phyloP scores from a whole-genome alignment of 306 rosid genomes.

The Acacia confusa region DNA sequence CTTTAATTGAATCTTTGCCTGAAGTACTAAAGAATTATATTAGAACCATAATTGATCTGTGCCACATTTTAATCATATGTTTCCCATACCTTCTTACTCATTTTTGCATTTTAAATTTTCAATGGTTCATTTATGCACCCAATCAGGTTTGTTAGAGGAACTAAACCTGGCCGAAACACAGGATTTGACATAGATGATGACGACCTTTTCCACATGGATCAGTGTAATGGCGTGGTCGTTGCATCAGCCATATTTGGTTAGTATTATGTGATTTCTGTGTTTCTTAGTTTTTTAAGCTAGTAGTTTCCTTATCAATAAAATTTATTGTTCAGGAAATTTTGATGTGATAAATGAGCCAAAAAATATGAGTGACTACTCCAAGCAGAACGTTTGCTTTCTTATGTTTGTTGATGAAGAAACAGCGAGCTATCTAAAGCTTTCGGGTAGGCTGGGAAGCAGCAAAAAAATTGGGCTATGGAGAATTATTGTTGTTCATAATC shows the following conservation, averaged over 20 bases:
- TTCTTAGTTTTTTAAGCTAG: conserved; percentile 16
- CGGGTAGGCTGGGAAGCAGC: conserved; percentile 58
- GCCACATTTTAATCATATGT: neutral
- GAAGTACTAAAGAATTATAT: conserved; percentile 6
- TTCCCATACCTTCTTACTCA: conserved; percentile 16
- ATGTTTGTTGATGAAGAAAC: conserved; percentile 87
- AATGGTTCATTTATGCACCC: conserved; percentile 36
- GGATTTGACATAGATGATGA: conserved; percentile 84
- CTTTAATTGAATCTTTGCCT: conserved; percentile 22
- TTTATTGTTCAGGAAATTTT: conserved; percentile 69
- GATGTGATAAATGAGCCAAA: conserved; percentile 86
- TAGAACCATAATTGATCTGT: conserved; percentile 15
- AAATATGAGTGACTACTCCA: conserved; percentile 66
- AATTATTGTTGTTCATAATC: conserved; percentile 67
- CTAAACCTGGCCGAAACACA: conserved; percentile 80
- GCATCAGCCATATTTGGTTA: conserved; percentile 93
- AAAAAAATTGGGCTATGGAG: conserved; percentile 88
- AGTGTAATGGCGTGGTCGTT: conserved; percentile 87
- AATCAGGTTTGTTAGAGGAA: conserved; percentile 79
- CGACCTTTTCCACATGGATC: conserved; percentile 77
- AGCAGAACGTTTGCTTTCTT: conserved; percentile 80
- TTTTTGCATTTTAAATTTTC: conserved; percentile 27
- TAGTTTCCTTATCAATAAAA: conserved; percentile 32
- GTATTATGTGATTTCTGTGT: conserved; percentile 27
- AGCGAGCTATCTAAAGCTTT: conserved; percentile 53